Evolutionary conservation across 2,329 filamentous ascomycete genomes (phyloP), one percentile per base, ranked within the genome.

Genomic region (Nemania abortiva): DNA sequence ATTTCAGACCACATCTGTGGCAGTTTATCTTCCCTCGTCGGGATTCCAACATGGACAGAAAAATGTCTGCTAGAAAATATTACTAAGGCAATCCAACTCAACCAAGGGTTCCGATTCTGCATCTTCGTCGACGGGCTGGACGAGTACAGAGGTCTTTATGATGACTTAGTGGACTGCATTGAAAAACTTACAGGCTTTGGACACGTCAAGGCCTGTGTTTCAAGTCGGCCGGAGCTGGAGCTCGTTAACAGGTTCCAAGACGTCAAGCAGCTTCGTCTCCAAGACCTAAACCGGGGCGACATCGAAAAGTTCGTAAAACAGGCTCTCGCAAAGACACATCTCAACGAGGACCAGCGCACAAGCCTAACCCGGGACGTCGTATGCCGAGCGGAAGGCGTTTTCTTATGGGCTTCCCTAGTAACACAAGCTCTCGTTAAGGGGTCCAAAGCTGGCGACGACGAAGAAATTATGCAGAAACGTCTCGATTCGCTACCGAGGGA

Each of bases 41-140:
- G 42, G 6, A 63, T 60, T 4, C 61, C 54, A 11, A 50, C 56
- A 4, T 69, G 66, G 66, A 66, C 66, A 1, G 66, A 69, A 37
- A 9, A 50, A 55, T 11, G 15, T 27, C 42, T 69, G 39, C 31
- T 62, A 3, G 31, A 45, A 6, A 29, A 7, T 34, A 45, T 58
- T 5, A 20, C n/a, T 10, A 6, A 53, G 37, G 58, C 61, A 52
- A 34, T 69, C 4, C 39, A 50, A 39, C 55, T 29, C 7, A 24
- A 50, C 22, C 9, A 45, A 5, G 29, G n/a, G 5, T 13, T 37
- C 59, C 57, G 62, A 6, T 60, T 69, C 39, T 66, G 67, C 42
- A 27, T 69, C n/a, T 69, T 69, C 27, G 55, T 69, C n/a, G 67
- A 69, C 34, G 67, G 67, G 1, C 20, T 69, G 9, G 66, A 69